A percentile compares a stretch with the other conserved stretches of the same genome.
Evolutionary conservation across 345 rosid species (phyloP).

Genomic region (Camelina hispida): DNA sequence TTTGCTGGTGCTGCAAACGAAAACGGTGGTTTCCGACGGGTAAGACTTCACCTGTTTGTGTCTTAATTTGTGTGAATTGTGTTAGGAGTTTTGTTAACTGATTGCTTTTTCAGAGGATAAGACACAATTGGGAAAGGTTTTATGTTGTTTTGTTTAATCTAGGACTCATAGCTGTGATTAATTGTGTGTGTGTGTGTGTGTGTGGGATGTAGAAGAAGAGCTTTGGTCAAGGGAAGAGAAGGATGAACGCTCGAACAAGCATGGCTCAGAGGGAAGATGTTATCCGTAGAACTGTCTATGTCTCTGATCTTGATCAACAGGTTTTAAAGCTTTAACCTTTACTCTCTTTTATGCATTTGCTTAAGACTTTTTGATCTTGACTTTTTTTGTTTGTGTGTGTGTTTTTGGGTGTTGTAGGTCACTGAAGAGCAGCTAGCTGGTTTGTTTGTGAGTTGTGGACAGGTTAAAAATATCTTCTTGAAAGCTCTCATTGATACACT

Average conservation of each 20-base stretch:
- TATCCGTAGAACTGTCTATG: conserved; percentile 85
- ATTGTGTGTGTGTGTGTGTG: background rate
- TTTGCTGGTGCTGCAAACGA: conserved; percentile 41
- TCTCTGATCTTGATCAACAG: conserved; percentile 96
- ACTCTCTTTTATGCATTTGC: background rate
- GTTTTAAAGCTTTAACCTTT: conserved; percentile 41
- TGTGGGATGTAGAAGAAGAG: conserved; percentile 60
- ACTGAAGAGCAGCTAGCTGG: conserved; percentile 99
- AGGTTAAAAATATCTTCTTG: conserved; percentile 54
- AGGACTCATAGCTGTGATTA: background rate
- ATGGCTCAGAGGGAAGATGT: conserved; percentile 92
- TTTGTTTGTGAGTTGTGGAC: conserved; percentile 79
- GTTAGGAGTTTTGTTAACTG: conserved; percentile 15
- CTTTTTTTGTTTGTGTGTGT: background rate
- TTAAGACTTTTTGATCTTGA: conserved; percentile 9
- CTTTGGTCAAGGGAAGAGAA: conserved; percentile 71
- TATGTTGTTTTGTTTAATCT: background rate
- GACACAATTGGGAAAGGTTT: background rate
- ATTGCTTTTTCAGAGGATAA: background rate
- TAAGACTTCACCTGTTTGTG: conserved; percentile 22
- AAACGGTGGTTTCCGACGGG: conserved; percentile 59
- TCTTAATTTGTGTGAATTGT: conserved; percentile 17
- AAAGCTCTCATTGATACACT: background rate
- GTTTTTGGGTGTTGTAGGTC: conserved; percentile 55
- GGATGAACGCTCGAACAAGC: conserved; percentile 75